Evolutionary conservation across 495 filamentous ascomycete species (phyloP).

Genomic region (Aspergillus olivimuriae): DNA sequence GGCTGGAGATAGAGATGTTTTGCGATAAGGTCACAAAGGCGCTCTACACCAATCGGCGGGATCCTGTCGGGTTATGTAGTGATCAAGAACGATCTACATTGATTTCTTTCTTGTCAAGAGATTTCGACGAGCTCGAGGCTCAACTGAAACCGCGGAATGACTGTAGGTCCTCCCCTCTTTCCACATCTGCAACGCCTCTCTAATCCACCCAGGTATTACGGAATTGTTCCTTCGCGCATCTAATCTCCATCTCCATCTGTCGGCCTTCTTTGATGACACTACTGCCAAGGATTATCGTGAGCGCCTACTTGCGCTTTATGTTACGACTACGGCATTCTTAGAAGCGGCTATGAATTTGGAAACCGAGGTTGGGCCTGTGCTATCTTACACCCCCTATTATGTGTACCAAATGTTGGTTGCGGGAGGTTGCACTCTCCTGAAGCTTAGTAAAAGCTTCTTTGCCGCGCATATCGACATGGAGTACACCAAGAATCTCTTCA

Average conservation of each 20-base stretch:
- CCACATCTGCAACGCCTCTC: neutral
- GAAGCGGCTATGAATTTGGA: conserved; percentile 62
- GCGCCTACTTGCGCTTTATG: conserved; percentile 72
- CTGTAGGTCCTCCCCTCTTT: conserved; percentile 22
- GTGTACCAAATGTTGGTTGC: conserved; percentile 90
- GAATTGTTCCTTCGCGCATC: conserved; percentile 72
- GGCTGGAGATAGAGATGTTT: conserved; percentile 75
- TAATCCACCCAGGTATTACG: conserved; percentile 50
- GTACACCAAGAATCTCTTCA: conserved; percentile 68
- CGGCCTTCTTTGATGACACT: conserved; percentile 82
- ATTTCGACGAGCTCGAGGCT: conserved; percentile 48
- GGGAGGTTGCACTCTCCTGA: conserved; percentile 75
- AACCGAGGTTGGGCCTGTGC: conserved; percentile 39
- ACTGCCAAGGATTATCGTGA: conserved; percentile 66
- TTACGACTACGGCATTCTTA: conserved; percentile 67
- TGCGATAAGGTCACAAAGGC: conserved; percentile 80
- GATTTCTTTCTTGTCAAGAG: conserved; percentile 48
- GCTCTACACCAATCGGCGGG: conserved; percentile 73
- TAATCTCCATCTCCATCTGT: conserved; percentile 75
- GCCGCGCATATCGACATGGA: conserved; percentile 63
- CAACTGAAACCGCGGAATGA: conserved; percentile 37
- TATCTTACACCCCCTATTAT: conserved; percentile 76
- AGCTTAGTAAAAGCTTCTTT: conserved; percentile 80
- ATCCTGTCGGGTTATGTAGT: conserved; percentile 65
- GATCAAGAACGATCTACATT: conserved; percentile 65